Evolutionary conservation across 805 yeast species (phyloP).

Genomic region (Saccharomycopsis amapae): DNA sequence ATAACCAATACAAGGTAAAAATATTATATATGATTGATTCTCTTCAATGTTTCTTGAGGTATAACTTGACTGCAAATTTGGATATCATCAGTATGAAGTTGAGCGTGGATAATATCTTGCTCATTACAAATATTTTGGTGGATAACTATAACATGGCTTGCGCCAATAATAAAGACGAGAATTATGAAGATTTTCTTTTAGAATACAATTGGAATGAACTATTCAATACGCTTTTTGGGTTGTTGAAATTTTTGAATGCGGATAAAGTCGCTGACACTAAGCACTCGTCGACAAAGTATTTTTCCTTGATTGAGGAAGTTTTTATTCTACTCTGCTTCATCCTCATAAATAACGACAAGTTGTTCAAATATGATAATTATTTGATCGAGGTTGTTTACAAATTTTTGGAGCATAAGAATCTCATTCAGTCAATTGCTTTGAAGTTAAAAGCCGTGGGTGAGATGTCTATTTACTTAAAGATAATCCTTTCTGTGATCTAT

Average conservation of each 20-base stretch:
- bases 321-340: slow-evolving; percentile 24
- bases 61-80: slow-evolving; percentile 34
- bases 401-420: slow-evolving; percentile 13
- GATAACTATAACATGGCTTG: slow-evolving; percentile 18
- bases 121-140: slow-evolving; percentile 24
- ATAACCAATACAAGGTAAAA: slow-evolving; percentile 28
- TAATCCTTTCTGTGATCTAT: slow-evolving; percentile 14
- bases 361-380: slow-evolving; percentile 19
- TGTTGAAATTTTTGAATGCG: slow-evolving; percentile 27
- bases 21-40: slow-evolving; percentile 32
- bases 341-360: slow-evolving; percentile 17
- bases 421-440: slow-evolving; percentile 2
- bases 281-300: slow-evolving; percentile 18
- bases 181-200: slow-evolving; percentile 7
- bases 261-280: slow-evolving; percentile 21
- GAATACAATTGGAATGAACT: slow-evolving; percentile 34
- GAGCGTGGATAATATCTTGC: slow-evolving; percentile 27
- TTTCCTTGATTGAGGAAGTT: slow-evolving; percentile 27
- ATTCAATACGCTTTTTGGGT: slow-evolving; percentile 27
- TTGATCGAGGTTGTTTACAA: slow-evolving; percentile 20
- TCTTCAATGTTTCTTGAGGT: slow-evolving; percentile 30
- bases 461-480: slow-evolving; percentile 8
- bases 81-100: slow-evolving; percentile 30
- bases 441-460: background rate
- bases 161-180: slow-evolving; percentile 2